Evolutionary conservation across 1,139 yeast species (phyloP).

Genomic region (Suhomyces bokatorum): DNA sequence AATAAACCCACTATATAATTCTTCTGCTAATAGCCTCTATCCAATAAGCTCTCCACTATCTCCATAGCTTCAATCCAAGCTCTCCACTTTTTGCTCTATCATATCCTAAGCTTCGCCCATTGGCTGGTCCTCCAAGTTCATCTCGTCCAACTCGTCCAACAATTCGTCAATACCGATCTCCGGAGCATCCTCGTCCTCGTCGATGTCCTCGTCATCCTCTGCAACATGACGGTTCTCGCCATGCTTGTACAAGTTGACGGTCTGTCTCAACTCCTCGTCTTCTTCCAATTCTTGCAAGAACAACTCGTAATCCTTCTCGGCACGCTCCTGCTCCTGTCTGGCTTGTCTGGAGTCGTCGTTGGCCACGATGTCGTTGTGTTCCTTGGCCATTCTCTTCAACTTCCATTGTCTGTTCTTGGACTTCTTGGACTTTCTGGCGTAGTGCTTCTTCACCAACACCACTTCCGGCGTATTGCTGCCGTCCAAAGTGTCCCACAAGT

Average conservation of each 20-base stretch:
- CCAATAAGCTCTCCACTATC: too few relatives aligned
- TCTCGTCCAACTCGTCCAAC: constrained; percentile 88
- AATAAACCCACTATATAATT: too few relatives aligned
- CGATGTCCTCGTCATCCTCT: constrained; percentile 49
- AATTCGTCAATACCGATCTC: constrained; percentile 77
- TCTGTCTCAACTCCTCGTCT: constrained; percentile 90
- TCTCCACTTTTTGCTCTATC: too few relatives aligned
- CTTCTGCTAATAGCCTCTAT: background rate
- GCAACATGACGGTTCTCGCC: constrained; percentile 32
- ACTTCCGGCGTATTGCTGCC: constrained; percentile 79
- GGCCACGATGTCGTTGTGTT: constrained; percentile 85
- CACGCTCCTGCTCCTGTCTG: constrained; percentile 85
- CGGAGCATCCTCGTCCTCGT: constrained; percentile 74
- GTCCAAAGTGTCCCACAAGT: constrained; percentile 74
- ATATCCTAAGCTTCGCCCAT: constrained; percentile 21
- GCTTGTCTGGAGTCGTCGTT: constrained; percentile 75
- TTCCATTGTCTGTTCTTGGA: constrained; percentile 88
- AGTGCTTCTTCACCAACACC: constrained; percentile 85
- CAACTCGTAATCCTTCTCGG: constrained; percentile 91
- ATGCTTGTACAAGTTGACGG: constrained; percentile 83
- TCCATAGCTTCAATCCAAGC: too few relatives aligned
- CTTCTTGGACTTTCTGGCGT: constrained; percentile 76
- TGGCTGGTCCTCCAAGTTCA: constrained; percentile 66
- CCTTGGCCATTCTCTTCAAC: constrained; percentile 96
- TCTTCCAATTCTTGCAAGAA: constrained; percentile 98